Evolutionary conservation across 208 protist species (phyloP), one percentile per base, ranked within the genome.

Genomic region (Acanthamoeba culbertsoni): DNA sequence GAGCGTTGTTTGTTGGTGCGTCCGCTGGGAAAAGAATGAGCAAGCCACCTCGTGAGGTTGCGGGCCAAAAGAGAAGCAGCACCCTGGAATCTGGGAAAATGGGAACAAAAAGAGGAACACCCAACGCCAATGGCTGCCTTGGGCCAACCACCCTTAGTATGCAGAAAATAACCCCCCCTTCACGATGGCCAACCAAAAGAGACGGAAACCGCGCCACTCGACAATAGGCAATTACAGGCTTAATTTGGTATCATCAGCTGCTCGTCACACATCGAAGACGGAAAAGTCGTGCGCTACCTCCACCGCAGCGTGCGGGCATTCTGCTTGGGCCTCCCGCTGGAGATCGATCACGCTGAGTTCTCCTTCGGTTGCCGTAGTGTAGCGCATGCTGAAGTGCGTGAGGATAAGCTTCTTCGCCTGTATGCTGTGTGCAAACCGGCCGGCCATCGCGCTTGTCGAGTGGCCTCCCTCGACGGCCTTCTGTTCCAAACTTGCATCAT

Each of bases 351-450:
- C 86, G n/a, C 45, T 31, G 4, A 92, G 43, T 14, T 71, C 62
- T 8, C 62, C 65, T n/a, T 62, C 62, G 46, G 2, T 43, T 53
- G 62, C 63, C 3, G 62, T 63, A 37, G 86, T 92, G 82, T 94
- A 93, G 35, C 93, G 31, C 68, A 86, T 77, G 77, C 93, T 94
- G 40, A 94, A 94, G 59, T 94, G 93, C 8, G 89, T 94, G 26
- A 94, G 68, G 0, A 94, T 82, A 35, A 94, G 68, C 77, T 93
- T 94, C 89, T 92, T 93, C 43, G 93, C 93, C 42, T 46, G 8
- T 3, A 94, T 65, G 26, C n/a, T 75, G 12, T 89, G 65, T 28
- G 82, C 93, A 42, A 93, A 92, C 16, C 46, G 16, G 31, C 93
- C 93, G 20, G 93, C 77, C 93, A 94, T 94, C 12, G 23, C 42